phyloP scores from a whole-genome alignment of 345 rosid species.

The Mercurialis annua region DNA sequence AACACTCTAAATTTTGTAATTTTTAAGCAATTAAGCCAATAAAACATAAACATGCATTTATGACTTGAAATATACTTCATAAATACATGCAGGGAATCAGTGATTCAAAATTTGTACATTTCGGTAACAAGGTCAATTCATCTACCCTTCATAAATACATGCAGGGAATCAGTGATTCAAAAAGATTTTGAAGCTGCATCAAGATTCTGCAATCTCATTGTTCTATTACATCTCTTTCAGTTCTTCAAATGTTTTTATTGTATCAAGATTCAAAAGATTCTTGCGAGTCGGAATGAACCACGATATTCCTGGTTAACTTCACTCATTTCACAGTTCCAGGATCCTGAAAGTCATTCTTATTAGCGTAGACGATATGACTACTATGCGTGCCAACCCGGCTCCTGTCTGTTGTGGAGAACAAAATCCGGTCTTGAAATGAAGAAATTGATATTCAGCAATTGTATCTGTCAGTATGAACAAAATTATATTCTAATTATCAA shows the following conservation, averaged over 20 bases:
- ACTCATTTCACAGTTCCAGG: constrained; percentile 6
- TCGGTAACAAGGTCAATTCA: neutral
- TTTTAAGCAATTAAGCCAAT: too few relatives aligned
- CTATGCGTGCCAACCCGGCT: neutral
- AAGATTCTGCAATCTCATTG: neutral
- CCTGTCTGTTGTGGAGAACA: neutral
- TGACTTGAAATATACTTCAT: too few relatives aligned
- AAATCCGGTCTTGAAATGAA: neutral
- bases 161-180: neutral
- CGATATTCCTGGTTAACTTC: neutral
- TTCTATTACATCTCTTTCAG: neutral
- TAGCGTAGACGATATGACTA: neutral
- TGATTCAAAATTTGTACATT: constrained; percentile 22
- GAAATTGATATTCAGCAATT: neutral
- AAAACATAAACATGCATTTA: too few relatives aligned
- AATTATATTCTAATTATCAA: constrained; percentile 29
- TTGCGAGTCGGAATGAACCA: neutral
- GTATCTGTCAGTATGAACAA: constrained; percentile 17
- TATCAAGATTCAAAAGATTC: neutral
- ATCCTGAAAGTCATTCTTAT: neutral
- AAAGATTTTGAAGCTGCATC: constrained; percentile 5
- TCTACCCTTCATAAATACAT: constrained; percentile 9
- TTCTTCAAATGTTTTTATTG: neutral
- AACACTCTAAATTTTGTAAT: too few relatives aligned
- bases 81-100: too few relatives aligned